Conservation (phyloP, 1,284 basidiomycete genomes). For the Boletellus deceptivus region DNA sequence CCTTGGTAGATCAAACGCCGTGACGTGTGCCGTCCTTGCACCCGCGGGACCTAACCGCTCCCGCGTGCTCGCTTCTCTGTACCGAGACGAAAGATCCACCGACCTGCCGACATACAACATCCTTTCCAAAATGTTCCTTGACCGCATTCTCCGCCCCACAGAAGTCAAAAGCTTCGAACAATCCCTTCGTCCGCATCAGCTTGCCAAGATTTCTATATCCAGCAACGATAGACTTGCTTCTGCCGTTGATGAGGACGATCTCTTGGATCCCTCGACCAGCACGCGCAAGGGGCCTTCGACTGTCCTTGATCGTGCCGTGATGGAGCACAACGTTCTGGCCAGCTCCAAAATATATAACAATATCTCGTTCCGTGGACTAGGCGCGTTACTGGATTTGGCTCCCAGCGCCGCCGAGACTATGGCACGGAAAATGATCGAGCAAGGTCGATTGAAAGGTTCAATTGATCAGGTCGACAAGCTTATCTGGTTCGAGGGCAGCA, state of each 20-base stretch:
- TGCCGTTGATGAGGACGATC: constrained; percentile 53
- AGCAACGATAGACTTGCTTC: constrained; percentile 75
- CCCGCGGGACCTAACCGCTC: constrained; percentile 96
- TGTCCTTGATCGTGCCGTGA: constrained; percentile 95
- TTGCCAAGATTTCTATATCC: constrained; percentile 84
- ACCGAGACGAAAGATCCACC: constrained; percentile 87
- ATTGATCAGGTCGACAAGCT: constrained; percentile 94
- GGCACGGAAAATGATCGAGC: constrained; percentile 95
- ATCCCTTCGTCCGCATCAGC: constrained; percentile 87
- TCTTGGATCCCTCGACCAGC: constrained; percentile 54
- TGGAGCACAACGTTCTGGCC: constrained; percentile 97
- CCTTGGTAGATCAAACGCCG: constrained; percentile 72
- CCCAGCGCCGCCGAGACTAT: constrained; percentile 90
- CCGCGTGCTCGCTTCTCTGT: constrained; percentile 86
- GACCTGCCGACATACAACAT: constrained; percentile 85
- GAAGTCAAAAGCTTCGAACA: constrained; percentile 91
- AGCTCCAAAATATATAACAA: constrained; percentile 95
- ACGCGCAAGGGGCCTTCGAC: constrained; percentile 86
- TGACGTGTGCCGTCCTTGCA: constrained; percentile 95
- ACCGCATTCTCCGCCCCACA: constrained; percentile 87
- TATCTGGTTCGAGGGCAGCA: constrained; percentile 85
- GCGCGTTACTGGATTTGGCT: constrained; percentile 80
- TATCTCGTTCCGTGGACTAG: constrained; percentile 87
- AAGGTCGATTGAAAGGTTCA: constrained; percentile 84
- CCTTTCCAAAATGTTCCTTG: constrained; percentile 95